Evolutionary conservation across 768 basidiomycete genomes (phyloP).

Genomic region (Chalciporus piperatus): DNA sequence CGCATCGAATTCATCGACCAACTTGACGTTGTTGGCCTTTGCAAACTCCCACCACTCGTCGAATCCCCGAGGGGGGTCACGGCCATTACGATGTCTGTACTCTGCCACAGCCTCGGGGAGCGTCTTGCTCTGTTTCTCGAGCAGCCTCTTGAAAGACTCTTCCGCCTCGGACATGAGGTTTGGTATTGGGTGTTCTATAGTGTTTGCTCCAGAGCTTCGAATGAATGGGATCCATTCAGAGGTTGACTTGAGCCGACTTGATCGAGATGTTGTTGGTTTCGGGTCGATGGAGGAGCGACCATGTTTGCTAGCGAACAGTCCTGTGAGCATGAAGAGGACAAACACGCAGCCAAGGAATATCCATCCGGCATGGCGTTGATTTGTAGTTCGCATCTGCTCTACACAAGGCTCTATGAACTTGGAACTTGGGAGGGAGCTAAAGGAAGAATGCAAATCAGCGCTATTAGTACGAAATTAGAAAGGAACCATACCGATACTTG

Average conservation of each 20-base stretch:
- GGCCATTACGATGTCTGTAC: slow-evolving; percentile 74
- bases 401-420: no score
- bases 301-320: slow-evolving; percentile 42
- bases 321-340: slow-evolving; percentile 49
- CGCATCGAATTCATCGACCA: slow-evolving; percentile 89
- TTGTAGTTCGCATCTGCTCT: slow-evolving; percentile 15
- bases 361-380: slow-evolving; percentile 30
- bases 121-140: slow-evolving; percentile 76
- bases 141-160: slow-evolving; percentile 57
- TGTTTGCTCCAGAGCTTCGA: background rate
- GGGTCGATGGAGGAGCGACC: slow-evolving; percentile 3
- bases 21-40: slow-evolving; percentile 62
- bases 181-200: slow-evolving; percentile 73
- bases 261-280: background rate
- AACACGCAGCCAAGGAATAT: slow-evolving; percentile 42
- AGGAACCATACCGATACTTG: no score
- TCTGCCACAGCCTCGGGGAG: slow-evolving; percentile 76
- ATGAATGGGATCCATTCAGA: slow-evolving; percentile 22
- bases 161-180: slow-evolving; percentile 83
- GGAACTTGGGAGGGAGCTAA: slow-evolving; percentile 1
- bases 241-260: slow-evolving; percentile 14
- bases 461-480: no score
- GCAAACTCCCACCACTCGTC: slow-evolving; percentile 89
- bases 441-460: slow-evolving; percentile 20
- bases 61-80: slow-evolving; percentile 86